These are phyloP conservation scores for Pseudocercospora pini-densiflorae DNA, from an alignment of 2,329 filamentous ascomycete species.

Conservation along the genomic window DNA sequence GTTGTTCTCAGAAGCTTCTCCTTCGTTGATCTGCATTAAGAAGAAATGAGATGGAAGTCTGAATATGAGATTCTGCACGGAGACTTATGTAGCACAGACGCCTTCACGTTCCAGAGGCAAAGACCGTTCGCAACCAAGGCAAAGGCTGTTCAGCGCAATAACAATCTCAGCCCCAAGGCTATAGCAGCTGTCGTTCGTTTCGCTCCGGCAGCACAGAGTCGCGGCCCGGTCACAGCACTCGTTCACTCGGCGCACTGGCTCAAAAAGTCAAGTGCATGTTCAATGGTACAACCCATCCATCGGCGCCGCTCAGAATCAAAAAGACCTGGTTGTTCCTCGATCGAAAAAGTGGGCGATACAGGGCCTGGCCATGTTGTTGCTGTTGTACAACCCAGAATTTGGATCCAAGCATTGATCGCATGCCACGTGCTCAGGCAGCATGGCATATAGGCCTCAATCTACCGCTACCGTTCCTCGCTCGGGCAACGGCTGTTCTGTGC, in stretches of 20 bases:
- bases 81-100: background rate
- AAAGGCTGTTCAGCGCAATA: background rate
- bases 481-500: background rate
- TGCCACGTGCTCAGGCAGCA: background rate
- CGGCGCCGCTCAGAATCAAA: background rate
- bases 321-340: conserved; percentile 3
- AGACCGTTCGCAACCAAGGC: background rate
- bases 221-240: background rate
- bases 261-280: background rate
- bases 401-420: too few relatives aligned
- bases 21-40: background rate
- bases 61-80: background rate
- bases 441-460: background rate
- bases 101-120: background rate
- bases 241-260: background rate
- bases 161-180: background rate
- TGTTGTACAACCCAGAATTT: background rate
- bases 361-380: too few relatives aligned
- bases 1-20: background rate
- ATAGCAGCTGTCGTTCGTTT: background rate
- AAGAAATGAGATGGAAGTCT: background rate
- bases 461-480: background rate
- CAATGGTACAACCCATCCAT: background rate
- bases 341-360: background rate
- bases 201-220: background rate